A percentile compares a stretch with the other conserved stretches of the same genome.
These are phyloP conservation scores for Gelatoporia subvermispora DNA, from an alignment of 768 basidiomycete genomes.

Conservation along the genomic window DNA sequence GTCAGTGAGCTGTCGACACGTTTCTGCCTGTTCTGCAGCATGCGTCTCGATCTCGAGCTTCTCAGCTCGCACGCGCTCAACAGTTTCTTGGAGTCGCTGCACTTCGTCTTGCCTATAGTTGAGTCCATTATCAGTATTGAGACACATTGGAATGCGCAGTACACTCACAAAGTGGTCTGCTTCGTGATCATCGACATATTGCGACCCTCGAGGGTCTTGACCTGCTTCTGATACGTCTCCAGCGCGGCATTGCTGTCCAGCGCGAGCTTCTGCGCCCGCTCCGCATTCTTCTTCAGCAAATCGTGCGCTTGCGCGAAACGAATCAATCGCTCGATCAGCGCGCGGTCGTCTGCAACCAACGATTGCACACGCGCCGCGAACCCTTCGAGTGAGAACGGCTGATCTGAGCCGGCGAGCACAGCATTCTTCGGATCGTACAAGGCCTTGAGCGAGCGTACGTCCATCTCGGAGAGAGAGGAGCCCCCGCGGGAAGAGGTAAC, in stretches of 20 bases:
- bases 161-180: conserved; percentile 52
- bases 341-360: conserved; percentile 76
- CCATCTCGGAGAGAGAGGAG: conserved; percentile 73
- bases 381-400: conserved; percentile 62
- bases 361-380: conserved; percentile 77
- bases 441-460: conserved; percentile 80
- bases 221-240: conserved; percentile 89
- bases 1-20: conserved; percentile 65
- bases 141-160: background rate
- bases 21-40: conserved; percentile 70
- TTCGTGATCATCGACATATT: conserved; percentile 48
- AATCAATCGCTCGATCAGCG: conserved; percentile 77
- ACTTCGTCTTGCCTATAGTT: conserved; percentile 60
- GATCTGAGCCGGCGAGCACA: conserved; percentile 8
- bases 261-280: conserved; percentile 85
- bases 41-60: conserved; percentile 66
- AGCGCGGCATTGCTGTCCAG: conserved; percentile 75
- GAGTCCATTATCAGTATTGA: background rate
- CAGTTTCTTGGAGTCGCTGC: conserved; percentile 48
- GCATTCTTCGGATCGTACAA: conserved; percentile 51
- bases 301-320: conserved; percentile 89
- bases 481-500: conserved; percentile 28
- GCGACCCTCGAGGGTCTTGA: conserved; percentile 73
- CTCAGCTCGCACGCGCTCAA: conserved; percentile 57
- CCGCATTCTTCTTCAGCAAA: conserved; percentile 86